Evolutionary conservation across 1,284 basidiomycete species (phyloP).

Genomic region (Leccinum griseonigrum): DNA sequence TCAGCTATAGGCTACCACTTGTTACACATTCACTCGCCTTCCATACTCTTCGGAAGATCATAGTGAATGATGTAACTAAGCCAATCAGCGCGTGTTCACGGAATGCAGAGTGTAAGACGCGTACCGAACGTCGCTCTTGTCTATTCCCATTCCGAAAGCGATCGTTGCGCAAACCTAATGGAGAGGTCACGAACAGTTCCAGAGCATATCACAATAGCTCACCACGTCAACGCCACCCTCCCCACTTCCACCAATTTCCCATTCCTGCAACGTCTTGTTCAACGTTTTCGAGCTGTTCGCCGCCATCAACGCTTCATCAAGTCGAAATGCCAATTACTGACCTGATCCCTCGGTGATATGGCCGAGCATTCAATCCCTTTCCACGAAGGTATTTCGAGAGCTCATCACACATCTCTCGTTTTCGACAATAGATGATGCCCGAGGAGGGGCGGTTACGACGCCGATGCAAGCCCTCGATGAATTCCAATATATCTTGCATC

Average conservation of each 20-base stretch:
- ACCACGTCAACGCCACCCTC: constrained; percentile 60
- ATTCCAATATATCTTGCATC: constrained; percentile 65
- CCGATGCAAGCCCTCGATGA: constrained; percentile 59
- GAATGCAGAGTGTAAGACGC: constrained; percentile 20
- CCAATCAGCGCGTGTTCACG: constrained; percentile 1
- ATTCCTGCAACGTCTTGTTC: constrained; percentile 60
- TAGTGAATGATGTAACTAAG: constrained; percentile 71
- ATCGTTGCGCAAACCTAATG: constrained; percentile 61
- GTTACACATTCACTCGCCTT: constrained; percentile 47
- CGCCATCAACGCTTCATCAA: not conserved
- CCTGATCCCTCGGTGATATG: constrained; percentile 74
- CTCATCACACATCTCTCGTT: constrained; percentile 63
- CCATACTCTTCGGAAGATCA: constrained; percentile 81
- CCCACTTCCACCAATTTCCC: constrained; percentile 54
- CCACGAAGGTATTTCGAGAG: constrained; percentile 59
- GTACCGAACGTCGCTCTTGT: constrained; percentile 78
- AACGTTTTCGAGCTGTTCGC: constrained; percentile 45
- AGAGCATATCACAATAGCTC: constrained; percentile 21
- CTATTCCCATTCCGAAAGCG: constrained; percentile 89
- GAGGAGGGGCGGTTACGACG: constrained; percentile 61
- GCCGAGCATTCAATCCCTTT: constrained; percentile 64
- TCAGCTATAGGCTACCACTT: not conserved
- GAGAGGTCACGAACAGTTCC: constrained; percentile 15
- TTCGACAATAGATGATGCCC: constrained; percentile 81
- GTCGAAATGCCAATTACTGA: constrained; percentile 27